Percentiles rank a stretch among this genome's conserved stretches.
These are phyloP conservation scores for Ulvella scutata DNA, from an alignment of 139 green algal genomes.

Conservation along the genomic window DNA sequence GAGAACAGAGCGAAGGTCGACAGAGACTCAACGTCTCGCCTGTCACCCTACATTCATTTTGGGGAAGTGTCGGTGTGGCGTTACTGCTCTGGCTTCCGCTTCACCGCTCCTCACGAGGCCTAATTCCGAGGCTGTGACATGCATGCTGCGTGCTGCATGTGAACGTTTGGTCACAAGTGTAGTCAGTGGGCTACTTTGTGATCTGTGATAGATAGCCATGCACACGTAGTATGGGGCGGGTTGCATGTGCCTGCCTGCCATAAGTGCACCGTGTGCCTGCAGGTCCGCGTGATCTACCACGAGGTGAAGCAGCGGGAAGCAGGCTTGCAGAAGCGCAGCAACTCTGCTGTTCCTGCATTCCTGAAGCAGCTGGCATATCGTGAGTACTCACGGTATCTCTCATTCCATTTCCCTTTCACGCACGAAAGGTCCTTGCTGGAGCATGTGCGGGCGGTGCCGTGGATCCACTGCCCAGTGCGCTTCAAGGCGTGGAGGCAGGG, in stretches of 20 bases:
- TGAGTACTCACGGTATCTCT: slow-evolving; percentile 82
- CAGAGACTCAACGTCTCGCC: slow-evolving; percentile 51
- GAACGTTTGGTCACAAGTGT: too few relatives aligned
- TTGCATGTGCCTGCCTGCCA: not conserved
- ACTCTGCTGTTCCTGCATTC: slow-evolving; percentile 43
- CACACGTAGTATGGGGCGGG: too few relatives aligned
- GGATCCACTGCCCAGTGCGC: slow-evolving; percentile 58
- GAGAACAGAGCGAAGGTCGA: slow-evolving; percentile 62
- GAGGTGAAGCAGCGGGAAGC: slow-evolving; percentile 10
- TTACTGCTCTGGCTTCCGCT: too few relatives aligned
- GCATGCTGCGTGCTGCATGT: too few relatives aligned
- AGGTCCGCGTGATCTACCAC: not conserved
- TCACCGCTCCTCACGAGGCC: too few relatives aligned
- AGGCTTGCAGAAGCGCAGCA: slow-evolving; percentile 6
- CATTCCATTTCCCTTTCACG: slow-evolving; percentile 93
- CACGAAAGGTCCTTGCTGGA: slow-evolving; percentile 78
- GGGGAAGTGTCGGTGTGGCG: slow-evolving; percentile 70
- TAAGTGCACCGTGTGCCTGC: not conserved
- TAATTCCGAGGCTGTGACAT: too few relatives aligned
- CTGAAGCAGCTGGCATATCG: slow-evolving; percentile 72
- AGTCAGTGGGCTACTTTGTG: too few relatives aligned
- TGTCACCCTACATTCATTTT: slow-evolving; percentile 87
- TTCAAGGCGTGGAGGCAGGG: slow-evolving; percentile 74
- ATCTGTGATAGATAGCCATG: too few relatives aligned
- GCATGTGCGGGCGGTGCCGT: slow-evolving; percentile 71